Evolutionary conservation across 2,329 filamentous ascomycete genomes (phyloP).

Genomic region (Penicillium olsonii): DNA sequence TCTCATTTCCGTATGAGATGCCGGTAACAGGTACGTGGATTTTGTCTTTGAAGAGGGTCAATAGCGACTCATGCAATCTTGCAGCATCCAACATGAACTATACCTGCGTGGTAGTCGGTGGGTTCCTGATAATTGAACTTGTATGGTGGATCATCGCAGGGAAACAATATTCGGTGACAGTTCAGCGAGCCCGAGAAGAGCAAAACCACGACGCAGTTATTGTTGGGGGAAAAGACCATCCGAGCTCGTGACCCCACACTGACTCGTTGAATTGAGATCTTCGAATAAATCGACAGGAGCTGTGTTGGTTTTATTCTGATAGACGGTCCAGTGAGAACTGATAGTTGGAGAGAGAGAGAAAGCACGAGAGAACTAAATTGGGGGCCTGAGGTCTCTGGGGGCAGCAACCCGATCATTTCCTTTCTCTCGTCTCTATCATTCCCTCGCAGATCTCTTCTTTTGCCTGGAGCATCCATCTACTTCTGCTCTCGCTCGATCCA

Average conservation of each 20-base stretch:
- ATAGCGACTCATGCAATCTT: neutral
- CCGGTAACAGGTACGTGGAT: conserved; percentile 31
- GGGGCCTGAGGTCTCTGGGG: no score
- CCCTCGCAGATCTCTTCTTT: neutral
- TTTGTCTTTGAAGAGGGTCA: neutral
- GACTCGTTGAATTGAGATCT: no score
- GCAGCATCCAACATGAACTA: conserved; percentile 50
- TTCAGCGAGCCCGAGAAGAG: conserved; percentile 58
- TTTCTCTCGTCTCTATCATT: neutral
- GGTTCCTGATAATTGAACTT: conserved; percentile 39
- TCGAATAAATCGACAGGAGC: no score
- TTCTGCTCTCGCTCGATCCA: no score
- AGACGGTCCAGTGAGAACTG: no score
- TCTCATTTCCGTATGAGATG: conserved; percentile 45
- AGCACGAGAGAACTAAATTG: no score
- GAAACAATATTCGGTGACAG: conserved; percentile 40
- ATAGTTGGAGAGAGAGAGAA: no score
- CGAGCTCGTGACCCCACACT: neutral
- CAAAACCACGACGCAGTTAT: conserved; percentile 8
- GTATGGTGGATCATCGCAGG: conserved; percentile 49
- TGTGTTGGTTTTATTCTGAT: no score
- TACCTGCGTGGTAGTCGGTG: conserved; percentile 51
- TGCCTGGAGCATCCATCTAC: no score
- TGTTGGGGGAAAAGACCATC: neutral
- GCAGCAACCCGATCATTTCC: no score